phyloP scores from a whole-genome alignment of 768 basidiomycete genomes.

The Psilocybe cubensis region DNA sequence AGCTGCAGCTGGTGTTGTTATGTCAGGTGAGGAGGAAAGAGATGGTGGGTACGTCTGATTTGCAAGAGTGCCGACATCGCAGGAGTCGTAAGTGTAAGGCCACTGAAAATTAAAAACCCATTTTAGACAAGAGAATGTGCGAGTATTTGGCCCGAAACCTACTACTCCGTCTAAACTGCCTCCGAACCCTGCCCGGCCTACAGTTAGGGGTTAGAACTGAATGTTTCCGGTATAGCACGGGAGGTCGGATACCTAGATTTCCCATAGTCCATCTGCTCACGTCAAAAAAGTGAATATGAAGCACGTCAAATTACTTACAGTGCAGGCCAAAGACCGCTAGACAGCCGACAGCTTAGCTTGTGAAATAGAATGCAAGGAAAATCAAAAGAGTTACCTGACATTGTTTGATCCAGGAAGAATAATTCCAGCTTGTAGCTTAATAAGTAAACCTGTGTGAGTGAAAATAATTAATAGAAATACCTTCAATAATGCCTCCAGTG shows the following conservation, averaged over 20 bases:
- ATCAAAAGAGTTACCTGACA: slow-evolving; percentile 22
- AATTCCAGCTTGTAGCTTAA: slow-evolving; percentile 24
- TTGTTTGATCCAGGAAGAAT: slow-evolving; percentile 28
- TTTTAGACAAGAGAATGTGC: not conserved
- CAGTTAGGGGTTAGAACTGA: slow-evolving; percentile 25
- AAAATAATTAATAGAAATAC: slow-evolving; percentile 23
- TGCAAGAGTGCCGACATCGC: slow-evolving; percentile 80
- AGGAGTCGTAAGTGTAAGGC: slow-evolving; percentile 75
- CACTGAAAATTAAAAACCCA: slow-evolving; percentile 38
- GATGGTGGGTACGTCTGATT: slow-evolving; percentile 70
- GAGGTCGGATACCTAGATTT: slow-evolving; percentile 46
- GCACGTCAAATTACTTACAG: slow-evolving; percentile 26
- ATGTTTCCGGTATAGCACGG: slow-evolving; percentile 25
- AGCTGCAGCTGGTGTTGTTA: slow-evolving; percentile 49
- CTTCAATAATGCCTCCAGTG: slow-evolving; percentile 73
- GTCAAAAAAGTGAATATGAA: not conserved
- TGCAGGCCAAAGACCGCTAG: slow-evolving; percentile 39
- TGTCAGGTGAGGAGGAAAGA: slow-evolving; percentile 33
- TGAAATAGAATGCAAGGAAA: not conserved
- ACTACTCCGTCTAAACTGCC: slow-evolving; percentile 72
- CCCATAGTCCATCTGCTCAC: slow-evolving; percentile 47
- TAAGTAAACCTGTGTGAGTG: not conserved
- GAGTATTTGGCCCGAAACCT: not conserved
- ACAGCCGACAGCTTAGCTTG: not conserved
- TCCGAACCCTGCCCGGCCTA: slow-evolving; percentile 75